Percentiles rank a stretch among this genome's conserved stretches.
Evolutionary conservation across 805 yeast species (phyloP).

Genomic region (Sporopachydermia lactativora): DNA sequence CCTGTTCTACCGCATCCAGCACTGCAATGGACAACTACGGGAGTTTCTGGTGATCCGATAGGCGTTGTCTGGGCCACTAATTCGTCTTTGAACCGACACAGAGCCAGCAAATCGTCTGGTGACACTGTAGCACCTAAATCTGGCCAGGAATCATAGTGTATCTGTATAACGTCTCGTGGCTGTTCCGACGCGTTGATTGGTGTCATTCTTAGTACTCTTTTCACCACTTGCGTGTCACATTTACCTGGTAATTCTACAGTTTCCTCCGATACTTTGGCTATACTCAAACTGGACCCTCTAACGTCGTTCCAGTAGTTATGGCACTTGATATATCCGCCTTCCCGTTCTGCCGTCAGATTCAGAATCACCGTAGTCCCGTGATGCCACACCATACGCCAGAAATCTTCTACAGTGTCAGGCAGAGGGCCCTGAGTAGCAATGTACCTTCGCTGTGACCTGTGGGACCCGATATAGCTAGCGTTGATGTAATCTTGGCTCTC

Average conservation of each 20-base stretch:
- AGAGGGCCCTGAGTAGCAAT: constrained; percentile 95
- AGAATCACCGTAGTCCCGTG: constrained; percentile 53
- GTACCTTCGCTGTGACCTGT: constrained; percentile 28
- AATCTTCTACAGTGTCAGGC: constrained; percentile 64
- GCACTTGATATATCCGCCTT: constrained; percentile 76
- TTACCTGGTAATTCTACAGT: constrained; percentile 7
- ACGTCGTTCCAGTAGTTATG: constrained; percentile 66
- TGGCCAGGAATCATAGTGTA: constrained; percentile 76
- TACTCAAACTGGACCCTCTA: constrained; percentile 6
- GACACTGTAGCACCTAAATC: constrained; percentile 61
- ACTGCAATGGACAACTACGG: constrained; percentile 75
- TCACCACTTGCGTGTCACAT: constrained; percentile 10
- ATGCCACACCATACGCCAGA: constrained; percentile 67
- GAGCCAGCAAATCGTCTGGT: constrained; percentile 47
- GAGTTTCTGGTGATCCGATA: constrained; percentile 16
- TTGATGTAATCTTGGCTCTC: constrained; percentile 50
- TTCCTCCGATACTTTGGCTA: constrained; percentile 15
- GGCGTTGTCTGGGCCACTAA: constrained; percentile 17
- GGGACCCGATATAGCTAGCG: constrained; percentile 52
- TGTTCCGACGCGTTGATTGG: constrained; percentile 16
- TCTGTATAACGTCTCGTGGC: constrained; percentile 42
- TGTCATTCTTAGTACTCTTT: constrained; percentile 32
- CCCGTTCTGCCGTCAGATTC: constrained; percentile 65
- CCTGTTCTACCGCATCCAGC: constrained; percentile 99
- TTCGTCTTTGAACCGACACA: constrained; percentile 31